phyloP scores from a whole-genome alignment of 2,329 filamentous ascomycete genomes.

The Hawksworthiomyces lignivorus region DNA sequence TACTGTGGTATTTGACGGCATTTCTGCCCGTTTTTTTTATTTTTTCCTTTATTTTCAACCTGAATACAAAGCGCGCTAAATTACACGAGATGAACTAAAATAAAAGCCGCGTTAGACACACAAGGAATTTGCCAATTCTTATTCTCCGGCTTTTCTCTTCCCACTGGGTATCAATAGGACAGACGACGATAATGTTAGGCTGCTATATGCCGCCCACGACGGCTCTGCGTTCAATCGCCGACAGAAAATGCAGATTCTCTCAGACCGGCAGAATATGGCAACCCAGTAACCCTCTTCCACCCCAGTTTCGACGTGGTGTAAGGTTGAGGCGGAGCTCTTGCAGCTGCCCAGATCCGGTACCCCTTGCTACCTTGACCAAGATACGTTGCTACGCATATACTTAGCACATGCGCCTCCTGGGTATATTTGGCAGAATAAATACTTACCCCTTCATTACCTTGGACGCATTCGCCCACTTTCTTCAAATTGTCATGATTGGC shows the following conservation, averaged over 20 bases:
- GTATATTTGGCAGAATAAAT: not conserved
- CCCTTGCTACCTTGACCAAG: constrained; percentile 57
- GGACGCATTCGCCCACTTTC: constrained; percentile 83
- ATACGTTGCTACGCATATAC: constrained; percentile 71
- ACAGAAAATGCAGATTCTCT: too few relatives aligned
- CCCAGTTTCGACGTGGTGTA: constrained; percentile 75
- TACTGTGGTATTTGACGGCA: too few relatives aligned
- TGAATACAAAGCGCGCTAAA: too few relatives aligned
- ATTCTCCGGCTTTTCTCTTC: too few relatives aligned
- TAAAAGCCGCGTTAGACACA: too few relatives aligned
- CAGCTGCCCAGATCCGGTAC: constrained; percentile 30
- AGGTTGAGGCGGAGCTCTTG: constrained; percentile 63
- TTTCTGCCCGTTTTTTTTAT: too few relatives aligned
- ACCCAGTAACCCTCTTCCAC: constrained; percentile 79
- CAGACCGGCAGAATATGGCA: constrained; percentile 82
- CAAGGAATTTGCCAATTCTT: too few relatives aligned
- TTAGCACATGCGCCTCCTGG: not conserved
- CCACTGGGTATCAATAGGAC: too few relatives aligned
- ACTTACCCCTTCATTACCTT: constrained; percentile 82
- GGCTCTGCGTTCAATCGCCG: too few relatives aligned
- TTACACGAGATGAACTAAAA: too few relatives aligned
- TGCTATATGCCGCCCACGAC: not conserved
- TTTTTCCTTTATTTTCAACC: too few relatives aligned
- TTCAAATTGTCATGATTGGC: constrained; percentile 78
- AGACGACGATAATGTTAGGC: too few relatives aligned